Evolutionary conservation across 495 filamentous ascomycete genomes (phyloP).

Genomic region (Parathielavia appendiculata): DNA sequence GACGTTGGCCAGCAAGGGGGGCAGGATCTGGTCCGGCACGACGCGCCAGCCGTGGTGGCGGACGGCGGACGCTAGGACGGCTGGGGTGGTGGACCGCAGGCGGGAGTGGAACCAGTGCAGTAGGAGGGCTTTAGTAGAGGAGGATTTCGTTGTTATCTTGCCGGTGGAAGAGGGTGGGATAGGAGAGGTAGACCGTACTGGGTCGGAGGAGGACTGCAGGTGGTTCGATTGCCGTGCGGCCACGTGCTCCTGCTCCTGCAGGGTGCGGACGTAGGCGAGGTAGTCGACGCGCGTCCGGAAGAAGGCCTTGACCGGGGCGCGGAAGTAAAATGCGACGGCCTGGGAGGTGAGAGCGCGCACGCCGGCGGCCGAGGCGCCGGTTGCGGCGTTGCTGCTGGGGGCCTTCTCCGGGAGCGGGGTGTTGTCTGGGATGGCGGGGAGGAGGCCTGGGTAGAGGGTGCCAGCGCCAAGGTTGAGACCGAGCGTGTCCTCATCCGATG

Average conservation of each 20-base stretch:
- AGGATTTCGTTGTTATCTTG: constrained; percentile 1
- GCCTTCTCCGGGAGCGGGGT: constrained; percentile 35
- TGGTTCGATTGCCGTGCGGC: not conserved
- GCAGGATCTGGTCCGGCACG: constrained; percentile 81
- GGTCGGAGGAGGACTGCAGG: too few species aligned
- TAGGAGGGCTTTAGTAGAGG: not conserved
- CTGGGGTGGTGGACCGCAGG: constrained; percentile 68
- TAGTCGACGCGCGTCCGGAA: constrained; percentile 86
- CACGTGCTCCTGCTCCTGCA: constrained; percentile 31
- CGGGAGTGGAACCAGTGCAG: constrained; percentile 52
- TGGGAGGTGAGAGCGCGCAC: constrained; percentile 75
- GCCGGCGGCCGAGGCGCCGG: constrained; percentile 66
- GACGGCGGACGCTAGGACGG: constrained; percentile 73
- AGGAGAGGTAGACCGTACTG: too few species aligned
- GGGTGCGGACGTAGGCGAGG: constrained; percentile 45
- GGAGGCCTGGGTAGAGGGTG: constrained; percentile 29
- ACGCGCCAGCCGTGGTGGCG: constrained; percentile 77
- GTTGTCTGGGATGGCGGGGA: constrained; percentile 36
- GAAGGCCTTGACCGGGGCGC: constrained; percentile 84
- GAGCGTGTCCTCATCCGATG: too few species aligned
- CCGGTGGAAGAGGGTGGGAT: constrained; percentile 8
- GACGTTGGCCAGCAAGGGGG: constrained; percentile 80
- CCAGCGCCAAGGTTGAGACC: not conserved
- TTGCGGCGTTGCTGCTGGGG: constrained; percentile 65
- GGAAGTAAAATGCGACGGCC: constrained; percentile 79